These are phyloP conservation scores for Mollisiaceae sp. DNA, from an alignment of 2,329 filamentous ascomycete species.

Conservation along the genomic window DNA sequence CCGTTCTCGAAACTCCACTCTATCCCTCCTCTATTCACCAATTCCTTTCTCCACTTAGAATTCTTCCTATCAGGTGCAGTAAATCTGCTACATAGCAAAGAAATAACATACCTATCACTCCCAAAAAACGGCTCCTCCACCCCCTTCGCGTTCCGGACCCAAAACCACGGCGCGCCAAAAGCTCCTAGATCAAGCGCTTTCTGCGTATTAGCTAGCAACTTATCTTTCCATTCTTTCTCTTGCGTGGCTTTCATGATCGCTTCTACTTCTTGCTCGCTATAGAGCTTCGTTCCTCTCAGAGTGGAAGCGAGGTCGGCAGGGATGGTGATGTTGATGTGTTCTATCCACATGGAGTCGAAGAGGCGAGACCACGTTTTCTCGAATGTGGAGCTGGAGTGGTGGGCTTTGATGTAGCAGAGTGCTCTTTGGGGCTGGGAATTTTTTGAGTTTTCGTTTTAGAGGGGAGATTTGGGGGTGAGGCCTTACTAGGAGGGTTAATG, in stretches of 20 bases:
- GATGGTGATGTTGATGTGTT: slow-evolving; percentile 63
- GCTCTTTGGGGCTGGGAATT: slow-evolving; percentile 51
- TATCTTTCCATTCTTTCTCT: slow-evolving; percentile 56
- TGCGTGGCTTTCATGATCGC: slow-evolving; percentile 59
- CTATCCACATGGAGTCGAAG: slow-evolving; percentile 67
- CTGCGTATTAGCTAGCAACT: slow-evolving; percentile 63
- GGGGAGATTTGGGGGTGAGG: slow-evolving; percentile 38
- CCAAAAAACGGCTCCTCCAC: slow-evolving; percentile 75
- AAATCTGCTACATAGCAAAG: too few species aligned
- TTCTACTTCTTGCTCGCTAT: slow-evolving; percentile 57
- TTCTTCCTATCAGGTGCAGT: not conserved
- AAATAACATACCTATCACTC: slow-evolving; percentile 69
- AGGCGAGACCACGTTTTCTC: slow-evolving; percentile 59
- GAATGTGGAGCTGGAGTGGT: slow-evolving; percentile 45
- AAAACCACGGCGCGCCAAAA: slow-evolving; percentile 79
- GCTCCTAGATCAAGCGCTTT: slow-evolving; percentile 68
- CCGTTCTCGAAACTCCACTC: too few species aligned
- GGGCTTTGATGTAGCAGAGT: slow-evolving; percentile 33
- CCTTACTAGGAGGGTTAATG: slow-evolving; percentile 52
- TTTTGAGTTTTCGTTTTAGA: slow-evolving; percentile 48
- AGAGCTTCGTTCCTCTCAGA: slow-evolving; percentile 46
- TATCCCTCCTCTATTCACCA: not conserved
- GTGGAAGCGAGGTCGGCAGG: slow-evolving; percentile 55
- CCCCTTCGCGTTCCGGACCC: slow-evolving; percentile 64
- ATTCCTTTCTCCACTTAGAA: not conserved